Conservation (phyloP, 345 rosid genomes). For the Hypericum androsaemum region DNA sequence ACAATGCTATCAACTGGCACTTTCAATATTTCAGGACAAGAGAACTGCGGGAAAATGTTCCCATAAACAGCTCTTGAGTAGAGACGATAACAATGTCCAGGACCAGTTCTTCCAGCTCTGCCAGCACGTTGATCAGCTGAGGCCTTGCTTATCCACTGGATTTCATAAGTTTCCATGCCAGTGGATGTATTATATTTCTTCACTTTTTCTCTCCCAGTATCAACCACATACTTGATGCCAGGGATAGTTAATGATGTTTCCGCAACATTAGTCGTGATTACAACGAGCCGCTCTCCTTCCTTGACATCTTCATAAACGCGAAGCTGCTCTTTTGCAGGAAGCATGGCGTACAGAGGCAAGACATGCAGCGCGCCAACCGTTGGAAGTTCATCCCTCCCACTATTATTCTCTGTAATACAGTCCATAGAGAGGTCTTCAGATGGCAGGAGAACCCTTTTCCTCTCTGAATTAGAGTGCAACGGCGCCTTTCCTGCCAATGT, state of each 20-base stretch:
- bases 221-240: slow-evolving; percentile 88
- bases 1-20: slow-evolving; percentile 78
- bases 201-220: slow-evolving; percentile 84
- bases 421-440: slow-evolving; percentile 21
- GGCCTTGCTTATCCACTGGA: slow-evolving; percentile 88
- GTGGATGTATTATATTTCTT: slow-evolving; percentile 60
- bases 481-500: slow-evolving; percentile 38
- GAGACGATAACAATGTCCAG: slow-evolving; percentile 89
- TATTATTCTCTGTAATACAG: slow-evolving; percentile 14
- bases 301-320: slow-evolving; percentile 63
- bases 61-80: slow-evolving; percentile 72
- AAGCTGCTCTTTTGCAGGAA: slow-evolving; percentile 80
- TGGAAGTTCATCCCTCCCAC: slow-evolving; percentile 17
- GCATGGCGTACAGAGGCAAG: slow-evolving; percentile 87
- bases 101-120: slow-evolving; percentile 95
- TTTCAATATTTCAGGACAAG: slow-evolving; percentile 71
- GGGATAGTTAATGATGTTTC: slow-evolving; percentile 95
- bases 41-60: slow-evolving; percentile 62
- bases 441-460: slow-evolving; percentile 6
- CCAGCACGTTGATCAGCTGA: slow-evolving; percentile 94
- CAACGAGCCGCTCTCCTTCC: slow-evolving; percentile 77
- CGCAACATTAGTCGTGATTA: slow-evolving; percentile 92
- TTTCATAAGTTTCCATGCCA: slow-evolving; percentile 68
- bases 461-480: slow-evolving; percentile 16
- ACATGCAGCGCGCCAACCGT: slow-evolving; percentile 34